Conservation (phyloP, 2,329 filamentous ascomycete genomes). For the Diaporthe capsici region DNA sequence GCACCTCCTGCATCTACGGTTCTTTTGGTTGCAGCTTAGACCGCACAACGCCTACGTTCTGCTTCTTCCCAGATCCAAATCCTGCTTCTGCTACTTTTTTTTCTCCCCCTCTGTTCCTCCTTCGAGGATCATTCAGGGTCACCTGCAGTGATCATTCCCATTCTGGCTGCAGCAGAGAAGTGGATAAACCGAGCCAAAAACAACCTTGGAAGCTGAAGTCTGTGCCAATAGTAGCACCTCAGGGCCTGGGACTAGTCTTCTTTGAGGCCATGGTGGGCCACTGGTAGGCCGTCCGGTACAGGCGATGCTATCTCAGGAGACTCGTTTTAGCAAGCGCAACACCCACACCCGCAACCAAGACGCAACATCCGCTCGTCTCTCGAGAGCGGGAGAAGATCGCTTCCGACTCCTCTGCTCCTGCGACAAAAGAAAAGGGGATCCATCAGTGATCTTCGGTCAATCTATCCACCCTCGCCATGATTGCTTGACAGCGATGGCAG, state of each 20-base stretch:
- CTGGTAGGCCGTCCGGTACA: background rate
- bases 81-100: constrained; percentile 12
- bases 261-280: background rate
- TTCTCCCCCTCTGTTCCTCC: background rate
- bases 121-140: background rate
- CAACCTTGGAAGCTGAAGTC: constrained; percentile 29
- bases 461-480: constrained; percentile 22
- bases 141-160: constrained; percentile 22
- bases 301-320: constrained; percentile 28
- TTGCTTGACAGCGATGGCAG: background rate
- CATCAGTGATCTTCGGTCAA: constrained; percentile 24
- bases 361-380: background rate
- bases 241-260: constrained; percentile 11
- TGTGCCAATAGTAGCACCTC: constrained; percentile 23
- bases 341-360: background rate
- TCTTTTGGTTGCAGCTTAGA: background rate
- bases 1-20: constrained; percentile 14
- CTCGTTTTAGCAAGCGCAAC: constrained; percentile 27
- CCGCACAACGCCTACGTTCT: background rate
- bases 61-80: constrained; percentile 5
- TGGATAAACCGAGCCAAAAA: constrained; percentile 25
- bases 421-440: constrained; percentile 28
- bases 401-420: background rate
- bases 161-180: constrained; percentile 14
- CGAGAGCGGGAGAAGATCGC: constrained; percentile 5